These are phyloP conservation scores for Pseudozyma hubeiensis DNA, from an alignment of 1,284 basidiomycete genomes.

Conservation along the genomic window DNA sequence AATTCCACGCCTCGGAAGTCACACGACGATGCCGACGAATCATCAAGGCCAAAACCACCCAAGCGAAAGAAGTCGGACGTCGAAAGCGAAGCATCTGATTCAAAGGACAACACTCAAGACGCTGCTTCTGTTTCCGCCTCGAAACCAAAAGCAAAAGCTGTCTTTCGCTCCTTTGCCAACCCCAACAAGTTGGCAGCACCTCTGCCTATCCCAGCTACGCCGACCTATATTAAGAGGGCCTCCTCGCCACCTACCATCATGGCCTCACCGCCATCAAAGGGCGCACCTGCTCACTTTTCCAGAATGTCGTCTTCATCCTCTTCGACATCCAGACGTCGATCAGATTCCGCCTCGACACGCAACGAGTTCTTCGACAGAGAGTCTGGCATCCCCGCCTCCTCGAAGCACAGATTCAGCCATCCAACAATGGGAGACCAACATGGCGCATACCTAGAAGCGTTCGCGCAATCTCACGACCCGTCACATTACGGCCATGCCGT, in stretches of 20 bases:
- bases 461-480: conserved; percentile 30
- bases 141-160: conserved; percentile 56
- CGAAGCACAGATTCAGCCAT: conserved; percentile 25
- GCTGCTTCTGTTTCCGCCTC: not conserved
- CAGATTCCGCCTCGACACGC: conserved; percentile 24
- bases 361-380: conserved; percentile 19
- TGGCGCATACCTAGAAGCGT: conserved; percentile 9
- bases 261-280: conserved; percentile 24
- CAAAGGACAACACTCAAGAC: conserved; percentile 3
- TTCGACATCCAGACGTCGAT: conserved; percentile 22
- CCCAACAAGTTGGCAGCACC: conserved; percentile 58
- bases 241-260: conserved; percentile 13
- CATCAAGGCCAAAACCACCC: conserved; percentile 14
- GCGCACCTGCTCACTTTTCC: conserved; percentile 3
- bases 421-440: conserved; percentile 9
- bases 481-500: conserved; percentile 39
- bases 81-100: conserved; percentile 4
- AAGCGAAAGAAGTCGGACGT: conserved; percentile 39
- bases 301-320: conserved; percentile 27
- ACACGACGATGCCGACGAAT: conserved; percentile 17
- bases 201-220: conserved; percentile 23
- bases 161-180: conserved; percentile 59
- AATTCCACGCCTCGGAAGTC: conserved; percentile 32
- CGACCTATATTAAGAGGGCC: conserved; percentile 10
- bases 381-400: not conserved